Percentiles rank a stretch among this genome's conserved stretches.
phyloP scores from a whole-genome alignment of 768 basidiomycete genomes.

The Calocybe cyanea region DNA sequence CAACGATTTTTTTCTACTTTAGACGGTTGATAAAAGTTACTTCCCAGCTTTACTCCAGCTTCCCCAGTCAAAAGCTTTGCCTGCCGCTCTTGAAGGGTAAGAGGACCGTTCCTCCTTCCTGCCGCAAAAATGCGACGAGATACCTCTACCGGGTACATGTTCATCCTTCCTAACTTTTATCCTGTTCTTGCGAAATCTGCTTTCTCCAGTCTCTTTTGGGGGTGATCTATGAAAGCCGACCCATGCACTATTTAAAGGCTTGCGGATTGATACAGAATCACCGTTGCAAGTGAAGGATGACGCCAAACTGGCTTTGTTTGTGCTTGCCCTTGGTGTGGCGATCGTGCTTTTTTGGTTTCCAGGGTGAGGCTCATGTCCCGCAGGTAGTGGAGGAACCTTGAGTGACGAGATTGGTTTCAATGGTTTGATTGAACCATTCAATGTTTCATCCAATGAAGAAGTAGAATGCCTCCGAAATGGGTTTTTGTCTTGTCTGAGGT shows the following conservation, averaged over 20 bases:
- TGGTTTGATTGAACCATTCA: slow-evolving; percentile 11
- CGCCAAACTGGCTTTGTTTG: neutral
- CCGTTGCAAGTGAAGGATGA: neutral
- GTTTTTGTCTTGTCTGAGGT: slow-evolving; percentile 12
- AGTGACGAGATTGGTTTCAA: slow-evolving; percentile 24
- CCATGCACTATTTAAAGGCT: slow-evolving; percentile 4
- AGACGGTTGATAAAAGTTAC: too few relatives aligned
- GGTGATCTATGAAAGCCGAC: neutral
- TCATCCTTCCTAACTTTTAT: too few relatives aligned
- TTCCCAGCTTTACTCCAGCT: too few relatives aligned
- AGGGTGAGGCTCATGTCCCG: slow-evolving; percentile 6
- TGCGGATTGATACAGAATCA: neutral
- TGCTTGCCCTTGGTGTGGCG: slow-evolving; percentile 1
- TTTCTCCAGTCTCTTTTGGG: too few relatives aligned
- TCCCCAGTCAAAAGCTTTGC: too few relatives aligned
- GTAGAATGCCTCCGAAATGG: slow-evolving; percentile 16
- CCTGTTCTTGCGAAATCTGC: too few relatives aligned
- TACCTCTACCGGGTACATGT: too few relatives aligned
- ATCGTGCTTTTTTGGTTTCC: neutral
- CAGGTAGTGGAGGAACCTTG: slow-evolving; percentile 22
- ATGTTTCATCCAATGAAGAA: slow-evolving; percentile 2
- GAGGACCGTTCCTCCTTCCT: too few relatives aligned
- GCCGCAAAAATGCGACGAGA: too few relatives aligned
- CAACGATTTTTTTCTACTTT: too few relatives aligned
- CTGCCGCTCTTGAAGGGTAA: too few relatives aligned